A percentile compares a stretch with the other conserved stretches of the same genome.
Conservation (phyloP, 2,329 filamentous ascomycete genomes). For the Stachybotrys echinatus region DNA sequence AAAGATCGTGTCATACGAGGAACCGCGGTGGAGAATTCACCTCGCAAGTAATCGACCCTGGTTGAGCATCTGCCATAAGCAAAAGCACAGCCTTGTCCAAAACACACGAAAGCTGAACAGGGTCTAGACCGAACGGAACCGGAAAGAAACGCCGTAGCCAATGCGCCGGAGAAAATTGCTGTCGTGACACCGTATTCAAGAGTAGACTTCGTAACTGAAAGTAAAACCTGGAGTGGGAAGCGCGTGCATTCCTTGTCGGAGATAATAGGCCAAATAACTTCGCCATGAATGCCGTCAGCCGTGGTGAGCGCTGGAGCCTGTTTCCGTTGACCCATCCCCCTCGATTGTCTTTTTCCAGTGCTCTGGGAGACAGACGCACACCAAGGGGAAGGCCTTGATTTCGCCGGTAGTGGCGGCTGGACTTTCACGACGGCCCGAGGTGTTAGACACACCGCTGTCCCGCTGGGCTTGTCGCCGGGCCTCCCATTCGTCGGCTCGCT, state of each 20-base stretch:
- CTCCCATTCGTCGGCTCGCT: constrained; percentile 87
- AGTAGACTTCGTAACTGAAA: constrained; percentile 13
- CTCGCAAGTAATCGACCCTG: background rate
- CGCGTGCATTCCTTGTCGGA: background rate
- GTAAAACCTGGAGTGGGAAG: background rate
- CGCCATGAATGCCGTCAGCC: constrained; percentile 9
- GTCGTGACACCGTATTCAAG: constrained; percentile 18
- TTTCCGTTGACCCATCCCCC: constrained; percentile 69
- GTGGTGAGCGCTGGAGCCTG: constrained; percentile 40
- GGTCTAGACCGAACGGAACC: background rate
- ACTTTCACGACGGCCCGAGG: constrained; percentile 55
- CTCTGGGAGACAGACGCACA: constrained; percentile 91
- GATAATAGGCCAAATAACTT: background rate
- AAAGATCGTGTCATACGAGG: background rate
- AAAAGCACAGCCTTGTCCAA: background rate
- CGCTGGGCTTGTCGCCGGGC: constrained; percentile 69
- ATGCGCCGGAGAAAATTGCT: constrained; percentile 21
- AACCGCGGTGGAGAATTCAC: background rate
- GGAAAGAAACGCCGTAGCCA: constrained; percentile 29
- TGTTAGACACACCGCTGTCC: constrained; percentile 89
- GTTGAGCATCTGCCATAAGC: background rate
- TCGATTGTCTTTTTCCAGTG: constrained; percentile 98
- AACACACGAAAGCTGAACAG: background rate
- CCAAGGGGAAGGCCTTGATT: constrained; percentile 95
- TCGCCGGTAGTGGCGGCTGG: constrained; percentile 67